phyloP scores from a whole-genome alignment of 331 rosid species.

The Phaseolus coccineus region DNA sequence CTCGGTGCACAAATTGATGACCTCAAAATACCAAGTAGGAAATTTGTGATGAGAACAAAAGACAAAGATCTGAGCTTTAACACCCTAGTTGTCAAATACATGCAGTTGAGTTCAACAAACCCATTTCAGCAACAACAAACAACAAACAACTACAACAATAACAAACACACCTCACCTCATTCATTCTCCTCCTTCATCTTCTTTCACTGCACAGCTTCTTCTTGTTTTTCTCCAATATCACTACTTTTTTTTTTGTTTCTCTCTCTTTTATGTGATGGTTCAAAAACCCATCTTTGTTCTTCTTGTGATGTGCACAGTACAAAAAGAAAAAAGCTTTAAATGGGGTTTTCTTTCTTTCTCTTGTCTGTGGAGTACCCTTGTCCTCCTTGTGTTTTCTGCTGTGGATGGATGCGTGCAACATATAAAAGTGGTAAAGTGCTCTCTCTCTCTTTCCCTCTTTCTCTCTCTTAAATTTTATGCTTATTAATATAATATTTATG shows the following conservation, averaged over 20 bases:
- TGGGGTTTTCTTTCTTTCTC: conserved; percentile 55
- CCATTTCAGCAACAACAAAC: conserved; percentile 38
- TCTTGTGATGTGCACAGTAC: conserved; percentile 46
- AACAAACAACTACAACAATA: neutral
- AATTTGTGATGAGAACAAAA: conserved; percentile 35
- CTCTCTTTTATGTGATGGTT: conserved; percentile 20
- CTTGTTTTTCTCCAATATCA: conserved; percentile 6
- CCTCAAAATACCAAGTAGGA: conserved; percentile 25
- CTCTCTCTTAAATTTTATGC: conserved; percentile 21
- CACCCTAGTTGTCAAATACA: conserved; percentile 47
- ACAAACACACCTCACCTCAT: conserved; percentile 30
- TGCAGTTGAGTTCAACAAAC: conserved; percentile 47
- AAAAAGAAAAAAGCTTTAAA: conserved; percentile 42
- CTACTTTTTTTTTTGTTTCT: conserved; percentile 12
- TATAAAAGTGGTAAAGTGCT: conserved; percentile 91
- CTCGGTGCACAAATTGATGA: conserved; percentile 6
- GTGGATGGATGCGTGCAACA: conserved; percentile 90
- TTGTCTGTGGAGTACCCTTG: conserved; percentile 57
- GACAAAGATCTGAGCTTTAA: conserved; percentile 48
- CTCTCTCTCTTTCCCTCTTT: neutral
- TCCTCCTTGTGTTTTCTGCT: conserved; percentile 79
- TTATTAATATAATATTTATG: conserved; percentile 45
- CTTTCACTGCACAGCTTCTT: neutral
- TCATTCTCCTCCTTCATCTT: conserved; percentile 37
- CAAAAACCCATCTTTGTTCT: conserved; percentile 47